Conservation (phyloP, 1,139 yeast genomes). For the Sugiyamaella castrensis region DNA sequence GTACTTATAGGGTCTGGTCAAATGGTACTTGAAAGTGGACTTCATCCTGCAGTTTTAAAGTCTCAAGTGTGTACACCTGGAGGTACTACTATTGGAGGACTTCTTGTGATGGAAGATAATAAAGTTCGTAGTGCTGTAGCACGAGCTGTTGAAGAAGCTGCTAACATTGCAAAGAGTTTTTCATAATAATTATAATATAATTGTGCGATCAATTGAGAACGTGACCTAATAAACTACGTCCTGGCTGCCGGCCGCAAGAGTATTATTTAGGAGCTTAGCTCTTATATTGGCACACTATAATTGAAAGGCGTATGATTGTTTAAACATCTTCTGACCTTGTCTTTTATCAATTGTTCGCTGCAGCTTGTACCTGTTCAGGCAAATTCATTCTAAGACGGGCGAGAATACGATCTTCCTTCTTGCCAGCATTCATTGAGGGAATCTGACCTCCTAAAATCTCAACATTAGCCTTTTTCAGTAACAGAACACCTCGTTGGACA, state of each 20-base stretch:
- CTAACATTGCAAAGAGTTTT: conserved; percentile 73
- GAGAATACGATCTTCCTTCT: neutral
- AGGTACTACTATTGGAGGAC: conserved; percentile 96
- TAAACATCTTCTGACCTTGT: too few relatives aligned
- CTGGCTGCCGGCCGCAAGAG: too few relatives aligned
- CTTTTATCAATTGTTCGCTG: neutral
- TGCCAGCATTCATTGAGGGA: conserved; percentile 4
- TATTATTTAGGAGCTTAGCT: too few relatives aligned
- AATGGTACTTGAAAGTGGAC: conserved; percentile 75
- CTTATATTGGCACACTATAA: too few relatives aligned
- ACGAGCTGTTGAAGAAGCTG: conserved; percentile 87
- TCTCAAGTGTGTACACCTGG: conserved; percentile 96
- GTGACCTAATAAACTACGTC: too few relatives aligned
- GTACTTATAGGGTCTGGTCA: conserved; percentile 95
- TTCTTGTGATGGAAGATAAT: conserved; percentile 86
- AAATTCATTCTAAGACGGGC: neutral
- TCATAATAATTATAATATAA: conserved; percentile 29
- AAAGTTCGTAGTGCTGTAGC: conserved; percentile 87
- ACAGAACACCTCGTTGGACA: conserved; percentile 24
- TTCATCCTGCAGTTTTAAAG: conserved; percentile 88
- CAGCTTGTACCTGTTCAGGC: neutral
- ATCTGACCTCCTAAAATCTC: conserved; percentile 20
- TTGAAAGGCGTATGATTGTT: too few relatives aligned
- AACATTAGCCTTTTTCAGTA: conserved; percentile 17
- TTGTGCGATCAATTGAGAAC: too few relatives aligned